Conservation (phyloP, 805 yeast species). For the Suhomyces tanzawaensis region DNA sequence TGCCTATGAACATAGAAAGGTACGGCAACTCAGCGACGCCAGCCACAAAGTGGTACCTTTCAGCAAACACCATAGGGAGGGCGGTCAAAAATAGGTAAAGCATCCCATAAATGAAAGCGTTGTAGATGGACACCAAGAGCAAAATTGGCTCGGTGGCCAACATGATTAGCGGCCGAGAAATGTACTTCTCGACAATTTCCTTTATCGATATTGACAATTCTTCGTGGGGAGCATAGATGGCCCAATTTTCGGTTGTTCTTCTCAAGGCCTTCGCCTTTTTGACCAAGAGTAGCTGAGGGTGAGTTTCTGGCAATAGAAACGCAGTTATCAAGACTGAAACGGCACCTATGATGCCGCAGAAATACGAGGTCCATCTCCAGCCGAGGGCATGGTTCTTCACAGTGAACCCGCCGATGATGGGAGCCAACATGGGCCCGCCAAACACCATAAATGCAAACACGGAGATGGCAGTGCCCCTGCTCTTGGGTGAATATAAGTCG, state of each 20-base stretch:
- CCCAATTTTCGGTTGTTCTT: slow-evolving; percentile 43
- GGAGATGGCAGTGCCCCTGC: slow-evolving; percentile 75
- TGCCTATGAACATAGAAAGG: slow-evolving; percentile 39
- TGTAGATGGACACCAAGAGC: slow-evolving; percentile 43
- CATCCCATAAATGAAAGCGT: slow-evolving; percentile 49
- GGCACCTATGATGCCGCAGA: slow-evolving; percentile 41
- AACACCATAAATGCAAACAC: slow-evolving; percentile 74
- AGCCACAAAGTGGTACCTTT: slow-evolving; percentile 21
- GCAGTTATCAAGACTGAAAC: slow-evolving; percentile 30
- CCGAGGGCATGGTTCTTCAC: slow-evolving; percentile 38
- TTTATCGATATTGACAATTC: slow-evolving; percentile 28
- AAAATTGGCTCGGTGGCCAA: slow-evolving; percentile 42
- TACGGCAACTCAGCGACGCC: slow-evolving; percentile 31
- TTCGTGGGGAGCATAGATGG: slow-evolving; percentile 40
- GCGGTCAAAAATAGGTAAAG: slow-evolving; percentile 47
- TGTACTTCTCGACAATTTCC: slow-evolving; percentile 35
- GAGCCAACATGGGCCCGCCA: slow-evolving; percentile 79
- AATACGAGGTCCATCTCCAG: slow-evolving; percentile 61
- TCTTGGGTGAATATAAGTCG: slow-evolving; percentile 65
- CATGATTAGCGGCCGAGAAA: slow-evolving; percentile 39
- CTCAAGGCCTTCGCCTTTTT: slow-evolving; percentile 33
- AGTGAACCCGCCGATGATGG: slow-evolving; percentile 52
- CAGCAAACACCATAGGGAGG: slow-evolving; percentile 44
- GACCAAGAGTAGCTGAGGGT: slow-evolving; percentile 36
- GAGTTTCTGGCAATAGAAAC: slow-evolving; percentile 37